Percentiles rank a stretch among this genome's conserved stretches.
phyloP scores from a whole-genome alignment of 192 early-diverging fungal species.

The Coemansia sp. region DNA sequence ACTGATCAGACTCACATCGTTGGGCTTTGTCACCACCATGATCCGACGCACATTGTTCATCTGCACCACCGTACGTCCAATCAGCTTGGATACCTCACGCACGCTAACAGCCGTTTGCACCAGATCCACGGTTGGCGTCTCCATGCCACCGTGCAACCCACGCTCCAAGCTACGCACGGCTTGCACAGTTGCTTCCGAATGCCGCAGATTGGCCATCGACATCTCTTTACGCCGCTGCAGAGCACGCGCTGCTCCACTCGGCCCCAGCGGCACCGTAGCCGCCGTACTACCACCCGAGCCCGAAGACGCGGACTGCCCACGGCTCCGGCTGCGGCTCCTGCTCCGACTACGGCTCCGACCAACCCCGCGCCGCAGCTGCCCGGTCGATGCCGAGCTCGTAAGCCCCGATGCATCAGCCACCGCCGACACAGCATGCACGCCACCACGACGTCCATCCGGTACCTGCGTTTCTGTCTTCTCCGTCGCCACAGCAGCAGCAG shows the following conservation, averaged over 20 bases:
- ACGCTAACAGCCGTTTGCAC: conserved; percentile 68
- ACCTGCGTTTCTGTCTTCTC: no score
- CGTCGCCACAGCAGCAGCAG: no score
- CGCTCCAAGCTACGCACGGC: conserved; percentile 43
- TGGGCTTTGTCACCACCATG: conserved; percentile 78
- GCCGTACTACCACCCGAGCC: neutral
- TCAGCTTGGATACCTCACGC: conserved; percentile 66
- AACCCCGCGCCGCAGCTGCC: no score
- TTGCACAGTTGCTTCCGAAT: conserved; percentile 25
- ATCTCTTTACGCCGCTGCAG: conserved; percentile 39
- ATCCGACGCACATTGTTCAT: conserved; percentile 49
- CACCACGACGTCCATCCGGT: no score
- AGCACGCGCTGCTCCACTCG: conserved; percentile 7
- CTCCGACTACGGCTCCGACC: no score
- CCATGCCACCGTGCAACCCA: conserved; percentile 27
- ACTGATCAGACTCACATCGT: conserved; percentile 59
- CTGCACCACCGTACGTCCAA: conserved; percentile 56
- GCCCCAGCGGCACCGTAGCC: neutral
- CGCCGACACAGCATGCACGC: no score
- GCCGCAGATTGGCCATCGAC: conserved; percentile 25
- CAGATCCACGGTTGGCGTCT: conserved; percentile 51
- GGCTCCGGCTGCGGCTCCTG: no score
- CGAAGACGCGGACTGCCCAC: no score
- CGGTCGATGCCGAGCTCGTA: no score
- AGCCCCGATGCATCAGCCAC: no score